Conservation (phyloP, 228 moss, liverwort and hornwort genomes). For the Sphagnum fallax region DNA sequence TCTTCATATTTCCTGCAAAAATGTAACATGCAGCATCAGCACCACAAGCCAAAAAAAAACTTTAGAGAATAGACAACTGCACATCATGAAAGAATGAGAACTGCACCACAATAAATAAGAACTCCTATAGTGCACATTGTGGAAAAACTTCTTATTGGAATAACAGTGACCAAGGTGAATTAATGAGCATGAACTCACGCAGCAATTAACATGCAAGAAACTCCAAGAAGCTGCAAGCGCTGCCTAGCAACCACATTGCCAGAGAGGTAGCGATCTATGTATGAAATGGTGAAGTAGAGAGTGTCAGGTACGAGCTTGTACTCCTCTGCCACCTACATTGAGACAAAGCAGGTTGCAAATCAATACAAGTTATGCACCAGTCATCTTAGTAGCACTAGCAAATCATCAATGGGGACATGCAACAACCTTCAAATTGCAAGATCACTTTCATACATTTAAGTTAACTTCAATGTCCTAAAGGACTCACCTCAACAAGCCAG, state of each 20-base stretch:
- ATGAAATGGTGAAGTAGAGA: conserved; percentile 40
- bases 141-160: too few relatives aligned
- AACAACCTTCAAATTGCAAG: too few relatives aligned
- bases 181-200: conserved; percentile 8
- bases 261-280: conserved; percentile 55
- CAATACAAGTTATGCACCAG: neutral
- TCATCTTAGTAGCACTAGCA: neutral
- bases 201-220: conserved; percentile 55
- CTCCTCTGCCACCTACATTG: conserved; percentile 37
- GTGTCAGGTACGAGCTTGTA: conserved; percentile 55
- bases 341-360: neutral
- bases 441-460: neutral
- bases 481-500: conserved; percentile 34
- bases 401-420: neutral
- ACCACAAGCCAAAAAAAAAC: neutral
- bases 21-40: too few relatives aligned
- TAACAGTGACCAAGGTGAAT: neutral
- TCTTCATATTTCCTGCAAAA: conserved; percentile 37
- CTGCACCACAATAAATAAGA: neutral
- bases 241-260: conserved; percentile 38
- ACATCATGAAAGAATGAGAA: neutral
- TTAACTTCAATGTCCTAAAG: neutral
- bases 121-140: neutral
- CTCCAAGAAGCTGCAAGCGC: conserved; percentile 49
- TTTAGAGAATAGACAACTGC: neutral